Conservation (phyloP, 2,329 filamentous ascomycete genomes). For the Diplodia scrobiculata region DNA sequence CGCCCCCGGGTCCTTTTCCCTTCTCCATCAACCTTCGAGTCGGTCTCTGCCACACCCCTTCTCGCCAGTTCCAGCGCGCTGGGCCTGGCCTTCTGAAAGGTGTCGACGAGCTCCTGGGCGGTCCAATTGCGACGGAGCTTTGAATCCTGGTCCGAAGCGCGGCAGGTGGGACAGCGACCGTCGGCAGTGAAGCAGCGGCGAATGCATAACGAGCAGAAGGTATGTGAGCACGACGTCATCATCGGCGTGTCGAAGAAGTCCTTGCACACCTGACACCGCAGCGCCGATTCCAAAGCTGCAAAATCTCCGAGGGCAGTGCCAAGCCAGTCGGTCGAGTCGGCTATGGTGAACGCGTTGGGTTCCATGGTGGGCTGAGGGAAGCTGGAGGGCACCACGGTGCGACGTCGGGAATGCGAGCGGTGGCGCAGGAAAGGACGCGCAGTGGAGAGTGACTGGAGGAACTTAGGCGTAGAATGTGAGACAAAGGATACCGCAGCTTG, state of each 20-base stretch:
- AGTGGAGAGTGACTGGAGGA: neutral
- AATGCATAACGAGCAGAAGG: slow-evolving; percentile 96
- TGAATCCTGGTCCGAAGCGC: slow-evolving; percentile 75
- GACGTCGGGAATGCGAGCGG: neutral
- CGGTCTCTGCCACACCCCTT: slow-evolving; percentile 39
- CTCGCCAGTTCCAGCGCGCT: slow-evolving; percentile 65
- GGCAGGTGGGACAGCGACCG: slow-evolving; percentile 85
- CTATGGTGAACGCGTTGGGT: neutral
- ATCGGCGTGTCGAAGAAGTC: slow-evolving; percentile 95
- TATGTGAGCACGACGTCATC: slow-evolving; percentile 91
- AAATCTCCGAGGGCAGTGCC: slow-evolving; percentile 67
- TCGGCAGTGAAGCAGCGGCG: slow-evolving; percentile 79
- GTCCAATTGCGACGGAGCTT: slow-evolving; percentile 83
- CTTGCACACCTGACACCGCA: slow-evolving; percentile 97
- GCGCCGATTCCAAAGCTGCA: slow-evolving; percentile 73
- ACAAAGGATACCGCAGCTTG: neutral
- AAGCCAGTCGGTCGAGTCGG: slow-evolving; percentile 83
- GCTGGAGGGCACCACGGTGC: neutral
- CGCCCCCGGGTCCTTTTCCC: slow-evolving; percentile 30
- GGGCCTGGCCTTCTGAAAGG: slow-evolving; percentile 68
- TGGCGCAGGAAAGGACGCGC: neutral
- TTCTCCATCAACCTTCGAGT: slow-evolving; percentile 34
- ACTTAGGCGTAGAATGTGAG: neutral
- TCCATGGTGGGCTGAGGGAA: slow-evolving; percentile 1
- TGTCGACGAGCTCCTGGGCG: slow-evolving; percentile 79